Evolutionary conservation across 495 filamentous ascomycete genomes (phyloP).

Genomic region (Lasiosphaeria miniovina): DNA sequence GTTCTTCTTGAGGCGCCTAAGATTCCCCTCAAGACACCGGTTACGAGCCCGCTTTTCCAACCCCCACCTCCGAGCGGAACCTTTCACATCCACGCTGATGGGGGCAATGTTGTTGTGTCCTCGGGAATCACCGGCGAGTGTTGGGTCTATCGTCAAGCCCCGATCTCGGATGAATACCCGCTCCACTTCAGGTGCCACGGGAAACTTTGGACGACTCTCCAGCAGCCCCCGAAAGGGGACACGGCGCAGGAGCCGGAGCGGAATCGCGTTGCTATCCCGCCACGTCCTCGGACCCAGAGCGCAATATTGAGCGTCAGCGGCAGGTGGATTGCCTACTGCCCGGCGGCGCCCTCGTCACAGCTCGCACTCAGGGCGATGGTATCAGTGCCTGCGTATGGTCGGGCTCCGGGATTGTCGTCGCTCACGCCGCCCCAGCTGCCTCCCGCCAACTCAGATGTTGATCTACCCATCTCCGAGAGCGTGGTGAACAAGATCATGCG

Average conservation of each 20-base stretch:
- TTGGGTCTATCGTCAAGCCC: constrained; percentile 62
- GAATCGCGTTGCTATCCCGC: constrained; percentile 33
- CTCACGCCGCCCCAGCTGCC: constrained; percentile 74
- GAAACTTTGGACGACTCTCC: constrained; percentile 83
- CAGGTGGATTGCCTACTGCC: constrained; percentile 83
- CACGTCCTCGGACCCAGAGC: constrained; percentile 43
- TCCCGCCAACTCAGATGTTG: constrained; percentile 67
- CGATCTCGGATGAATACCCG: constrained; percentile 27
- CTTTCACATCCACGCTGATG: constrained; percentile 64
- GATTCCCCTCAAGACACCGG: constrained; percentile 44
- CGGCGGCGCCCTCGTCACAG: constrained; percentile 66
- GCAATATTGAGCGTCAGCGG: constrained; percentile 73
- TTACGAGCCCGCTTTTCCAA: constrained; percentile 52
- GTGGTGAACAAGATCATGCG: constrained; percentile 81
- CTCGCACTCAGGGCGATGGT: constrained; percentile 63
- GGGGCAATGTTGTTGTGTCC: constrained; percentile 64
- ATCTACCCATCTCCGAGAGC: constrained; percentile 74
- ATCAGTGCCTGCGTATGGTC: constrained; percentile 46
- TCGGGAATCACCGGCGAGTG: constrained; percentile 84
- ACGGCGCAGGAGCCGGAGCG: constrained; percentile 44
- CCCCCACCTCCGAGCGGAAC: constrained; percentile 66
- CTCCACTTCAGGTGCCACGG: constrained; percentile 64
- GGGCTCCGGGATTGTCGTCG: constrained; percentile 63
- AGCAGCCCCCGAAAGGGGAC: constrained; percentile 49
- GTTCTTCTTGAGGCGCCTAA: constrained; percentile 62